These are phyloP conservation scores for Penicillium sp. DNA, from an alignment of 2,329 filamentous ascomycete genomes.

Conservation along the genomic window DNA sequence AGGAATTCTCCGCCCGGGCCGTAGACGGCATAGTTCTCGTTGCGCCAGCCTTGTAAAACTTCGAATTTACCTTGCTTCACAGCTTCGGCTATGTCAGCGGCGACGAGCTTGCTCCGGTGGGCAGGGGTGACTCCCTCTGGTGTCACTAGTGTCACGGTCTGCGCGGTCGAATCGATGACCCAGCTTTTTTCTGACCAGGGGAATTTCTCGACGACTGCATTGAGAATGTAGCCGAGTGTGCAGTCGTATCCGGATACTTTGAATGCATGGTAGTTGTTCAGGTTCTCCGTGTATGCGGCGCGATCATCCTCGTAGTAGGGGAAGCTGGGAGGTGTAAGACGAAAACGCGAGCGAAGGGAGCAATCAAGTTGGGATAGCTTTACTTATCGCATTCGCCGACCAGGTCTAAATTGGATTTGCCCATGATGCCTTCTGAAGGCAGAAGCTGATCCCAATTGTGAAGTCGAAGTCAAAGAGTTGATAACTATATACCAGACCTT, in stretches of 20 bases:
- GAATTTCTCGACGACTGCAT: constrained; percentile 37
- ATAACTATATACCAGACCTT: neutral
- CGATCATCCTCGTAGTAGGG: constrained; percentile 61
- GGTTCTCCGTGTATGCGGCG: constrained; percentile 46
- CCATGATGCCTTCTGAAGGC: constrained; percentile 18
- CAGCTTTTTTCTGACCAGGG: constrained; percentile 50
- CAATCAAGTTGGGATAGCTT: neutral
- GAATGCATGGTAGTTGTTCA: constrained; percentile 53
- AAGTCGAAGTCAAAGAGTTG: neutral
- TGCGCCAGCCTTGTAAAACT: constrained; percentile 67
- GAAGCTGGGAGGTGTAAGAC: constrained; percentile 50
- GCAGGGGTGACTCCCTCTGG: constrained; percentile 50
- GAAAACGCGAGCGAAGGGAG: neutral
- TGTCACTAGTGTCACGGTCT: constrained; percentile 55
- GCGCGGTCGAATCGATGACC: constrained; percentile 50
- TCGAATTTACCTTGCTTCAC: constrained; percentile 62
- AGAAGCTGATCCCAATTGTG: neutral
- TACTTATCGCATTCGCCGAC: constrained; percentile 51
- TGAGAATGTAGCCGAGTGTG: constrained; percentile 53
- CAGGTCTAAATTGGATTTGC: constrained; percentile 46
- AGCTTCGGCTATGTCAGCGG: constrained; percentile 57
- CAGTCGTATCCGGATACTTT: constrained; percentile 59
- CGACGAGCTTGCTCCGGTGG: constrained; percentile 53
- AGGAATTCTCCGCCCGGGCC: constrained; percentile 50
- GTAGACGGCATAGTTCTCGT: constrained; percentile 74